Percentiles rank a stretch among this genome's conserved stretches.
These are phyloP conservation scores for Sarocladium strictum DNA, from an alignment of 2,329 filamentous ascomycete genomes.

Conservation along the genomic window DNA sequence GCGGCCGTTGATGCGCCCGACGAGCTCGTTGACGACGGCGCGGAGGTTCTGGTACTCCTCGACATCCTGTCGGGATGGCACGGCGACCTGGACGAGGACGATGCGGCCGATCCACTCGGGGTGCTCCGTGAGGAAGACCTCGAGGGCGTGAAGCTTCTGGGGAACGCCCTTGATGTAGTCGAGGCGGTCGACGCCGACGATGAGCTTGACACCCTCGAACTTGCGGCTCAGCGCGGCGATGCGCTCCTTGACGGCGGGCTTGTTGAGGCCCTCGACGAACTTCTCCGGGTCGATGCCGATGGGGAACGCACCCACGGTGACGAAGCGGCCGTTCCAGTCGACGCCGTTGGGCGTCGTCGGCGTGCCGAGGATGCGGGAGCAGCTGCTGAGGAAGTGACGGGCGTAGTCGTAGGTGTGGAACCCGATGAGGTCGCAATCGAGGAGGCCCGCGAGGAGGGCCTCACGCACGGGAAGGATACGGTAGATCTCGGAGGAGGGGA, in stretches of 20 bases:
- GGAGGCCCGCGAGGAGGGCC: slow-evolving; percentile 76
- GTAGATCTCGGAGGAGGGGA: slow-evolving; percentile 95
- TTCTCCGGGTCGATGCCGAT: slow-evolving; percentile 98
- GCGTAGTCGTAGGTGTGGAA: slow-evolving; percentile 99
- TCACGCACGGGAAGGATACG: slow-evolving; percentile 90
- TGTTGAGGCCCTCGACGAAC: slow-evolving; percentile 82
- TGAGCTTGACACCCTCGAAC: slow-evolving; percentile 92
- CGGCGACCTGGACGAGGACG: slow-evolving; percentile 90
- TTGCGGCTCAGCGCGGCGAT: slow-evolving; percentile 81
- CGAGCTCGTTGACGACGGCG: slow-evolving; percentile 92
- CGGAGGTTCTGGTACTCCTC: slow-evolving; percentile 97
- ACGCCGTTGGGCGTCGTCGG: slow-evolving; percentile 88
- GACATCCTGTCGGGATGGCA: slow-evolving; percentile 90
- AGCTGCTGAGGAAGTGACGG: slow-evolving; percentile 94
- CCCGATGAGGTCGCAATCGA: slow-evolving; percentile 91
- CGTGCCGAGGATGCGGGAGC: slow-evolving; percentile 80
- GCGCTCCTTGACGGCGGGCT: slow-evolving; percentile 78
- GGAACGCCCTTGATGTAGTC: slow-evolving; percentile 99
- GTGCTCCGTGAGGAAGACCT: slow-evolving; percentile 94
- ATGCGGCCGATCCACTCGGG: slow-evolving; percentile 98
- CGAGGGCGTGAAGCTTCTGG: slow-evolving; percentile 92
- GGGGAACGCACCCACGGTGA: slow-evolving; percentile 91
- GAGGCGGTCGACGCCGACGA: slow-evolving; percentile 86
- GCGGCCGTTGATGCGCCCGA: slow-evolving; percentile 93
- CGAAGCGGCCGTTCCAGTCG: slow-evolving; percentile 80